Evolutionary conservation across 1,284 basidiomycete genomes (phyloP).

Genomic region (Coniferiporia sulphurascens): DNA sequence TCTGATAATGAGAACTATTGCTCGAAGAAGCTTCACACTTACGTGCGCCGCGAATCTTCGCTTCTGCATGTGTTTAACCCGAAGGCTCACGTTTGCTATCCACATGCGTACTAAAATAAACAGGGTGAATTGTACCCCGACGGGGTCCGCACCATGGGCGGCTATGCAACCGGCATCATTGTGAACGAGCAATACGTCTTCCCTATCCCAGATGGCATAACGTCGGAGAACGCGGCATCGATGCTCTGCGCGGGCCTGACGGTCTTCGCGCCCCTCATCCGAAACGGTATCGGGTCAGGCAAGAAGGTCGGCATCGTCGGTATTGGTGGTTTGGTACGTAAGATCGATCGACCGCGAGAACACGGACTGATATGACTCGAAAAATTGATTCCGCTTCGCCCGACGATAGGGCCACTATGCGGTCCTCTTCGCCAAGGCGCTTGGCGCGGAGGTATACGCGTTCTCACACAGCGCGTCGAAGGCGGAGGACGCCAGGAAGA

Average conservation of each 20-base stretch:
- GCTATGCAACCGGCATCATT: constrained; percentile 63
- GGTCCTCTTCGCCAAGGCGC: constrained; percentile 43
- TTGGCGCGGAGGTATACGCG: constrained; percentile 49
- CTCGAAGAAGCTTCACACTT: constrained; percentile 29
- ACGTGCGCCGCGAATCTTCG: constrained; percentile 29
- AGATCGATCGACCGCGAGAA: neutral
- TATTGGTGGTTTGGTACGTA: constrained; percentile 43
- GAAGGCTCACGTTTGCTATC: neutral
- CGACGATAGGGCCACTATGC: constrained; percentile 36
- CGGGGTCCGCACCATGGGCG: constrained; percentile 50
- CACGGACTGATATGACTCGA: constrained; percentile 29
- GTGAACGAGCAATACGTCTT: constrained; percentile 69
- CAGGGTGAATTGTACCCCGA: constrained; percentile 47
- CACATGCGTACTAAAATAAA: neutral
- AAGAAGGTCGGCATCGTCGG: constrained; percentile 67
- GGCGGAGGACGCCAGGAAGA: constrained; percentile 41
- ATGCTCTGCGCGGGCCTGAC: constrained; percentile 67
- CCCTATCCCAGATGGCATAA: constrained; percentile 56
- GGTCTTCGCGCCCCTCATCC: constrained; percentile 58
- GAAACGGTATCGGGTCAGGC: constrained; percentile 57
- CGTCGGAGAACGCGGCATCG: constrained; percentile 45
- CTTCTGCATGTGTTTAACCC: constrained; percentile 26
- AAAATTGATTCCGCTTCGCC: neutral
- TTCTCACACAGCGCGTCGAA: constrained; percentile 45
- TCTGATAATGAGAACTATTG: constrained; percentile 52